Evolutionary conservation across 176 grass and related monocot species (phyloP).

Genomic region (Carex pumila): DNA sequence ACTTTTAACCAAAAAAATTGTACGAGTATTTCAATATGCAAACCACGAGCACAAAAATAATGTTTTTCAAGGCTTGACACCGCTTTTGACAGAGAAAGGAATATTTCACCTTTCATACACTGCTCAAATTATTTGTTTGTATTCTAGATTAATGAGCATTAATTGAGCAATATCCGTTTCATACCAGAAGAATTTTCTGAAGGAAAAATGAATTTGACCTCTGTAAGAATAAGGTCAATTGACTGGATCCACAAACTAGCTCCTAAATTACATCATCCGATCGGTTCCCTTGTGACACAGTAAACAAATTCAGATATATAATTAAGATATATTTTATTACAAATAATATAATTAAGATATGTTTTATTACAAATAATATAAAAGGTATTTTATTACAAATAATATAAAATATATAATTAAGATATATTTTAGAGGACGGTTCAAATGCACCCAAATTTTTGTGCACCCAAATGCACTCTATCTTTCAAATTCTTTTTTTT

Average conservation of each 20-base stretch:
- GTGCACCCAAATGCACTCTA: too few relatives aligned
- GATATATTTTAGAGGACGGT: too few relatives aligned
- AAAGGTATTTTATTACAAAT: too few relatives aligned
- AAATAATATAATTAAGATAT: too few relatives aligned
- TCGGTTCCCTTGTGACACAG: background rate
- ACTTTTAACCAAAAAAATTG: too few relatives aligned
- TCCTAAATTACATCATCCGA: background rate
- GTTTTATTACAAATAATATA: too few relatives aligned
- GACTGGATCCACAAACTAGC: background rate
- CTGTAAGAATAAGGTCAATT: background rate
- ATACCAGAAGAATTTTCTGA: background rate
- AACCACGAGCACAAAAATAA: background rate
- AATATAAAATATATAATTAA: too few relatives aligned
- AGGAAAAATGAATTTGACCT: background rate
- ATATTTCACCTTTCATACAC: conserved; percentile 6
- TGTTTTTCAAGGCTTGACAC: background rate
- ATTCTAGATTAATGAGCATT: background rate
- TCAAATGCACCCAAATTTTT: too few relatives aligned
- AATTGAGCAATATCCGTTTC: background rate
- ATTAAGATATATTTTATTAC: background rate
- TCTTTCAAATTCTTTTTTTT: too few relatives aligned
- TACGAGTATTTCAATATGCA: background rate
- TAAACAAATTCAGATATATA: too few relatives aligned
- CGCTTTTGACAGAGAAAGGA: background rate
- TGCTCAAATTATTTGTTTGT: background rate